A percentile compares a stretch with the other conserved stretches of the same genome.
Conservation (phyloP, 2,329 filamentous ascomycete genomes). For the Sarocladium oryzae region DNA sequence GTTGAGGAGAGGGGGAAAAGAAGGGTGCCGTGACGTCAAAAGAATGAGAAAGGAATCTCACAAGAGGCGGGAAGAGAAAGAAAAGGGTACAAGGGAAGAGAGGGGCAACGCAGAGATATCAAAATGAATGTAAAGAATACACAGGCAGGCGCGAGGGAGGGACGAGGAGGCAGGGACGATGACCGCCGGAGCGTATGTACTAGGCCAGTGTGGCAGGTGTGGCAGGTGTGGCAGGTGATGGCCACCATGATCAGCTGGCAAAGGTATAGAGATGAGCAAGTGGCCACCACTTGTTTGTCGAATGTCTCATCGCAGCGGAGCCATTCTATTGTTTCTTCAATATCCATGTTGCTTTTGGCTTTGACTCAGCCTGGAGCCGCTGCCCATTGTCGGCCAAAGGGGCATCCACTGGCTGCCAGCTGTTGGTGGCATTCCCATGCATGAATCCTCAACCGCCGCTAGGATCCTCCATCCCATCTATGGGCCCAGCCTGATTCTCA, state of each 20-base stretch:
- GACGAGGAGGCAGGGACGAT: not conserved
- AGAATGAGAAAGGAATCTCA: not conserved
- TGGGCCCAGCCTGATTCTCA: not conserved
- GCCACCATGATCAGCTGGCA: not conserved
- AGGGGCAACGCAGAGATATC: not conserved
- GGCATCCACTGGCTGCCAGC: not conserved
- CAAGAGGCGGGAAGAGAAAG: not conserved
- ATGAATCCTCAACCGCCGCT: not conserved
- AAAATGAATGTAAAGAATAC: slow-evolving; percentile 4
- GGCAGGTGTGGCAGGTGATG: not conserved
- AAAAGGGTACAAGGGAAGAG: not conserved
- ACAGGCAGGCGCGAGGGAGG: not conserved
- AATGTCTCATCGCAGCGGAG: slow-evolving; percentile 5
- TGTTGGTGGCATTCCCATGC: not conserved
- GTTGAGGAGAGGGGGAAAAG: not conserved
- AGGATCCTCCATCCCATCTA: slow-evolving; percentile 1
- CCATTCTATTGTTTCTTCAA: slow-evolving; percentile 6
- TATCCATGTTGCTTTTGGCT: not conserved
- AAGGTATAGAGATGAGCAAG: not conserved
- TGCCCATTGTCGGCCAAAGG: not conserved
- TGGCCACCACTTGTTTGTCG: not conserved
- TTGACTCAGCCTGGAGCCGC: not conserved
- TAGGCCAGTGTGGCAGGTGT: not conserved
- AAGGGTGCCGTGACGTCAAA: slow-evolving; percentile 4
- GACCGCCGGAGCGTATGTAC: too few relatives aligned